phyloP scores from a whole-genome alignment of 345 rosid genomes.

The Bruguiera gymnorhiza region DNA sequence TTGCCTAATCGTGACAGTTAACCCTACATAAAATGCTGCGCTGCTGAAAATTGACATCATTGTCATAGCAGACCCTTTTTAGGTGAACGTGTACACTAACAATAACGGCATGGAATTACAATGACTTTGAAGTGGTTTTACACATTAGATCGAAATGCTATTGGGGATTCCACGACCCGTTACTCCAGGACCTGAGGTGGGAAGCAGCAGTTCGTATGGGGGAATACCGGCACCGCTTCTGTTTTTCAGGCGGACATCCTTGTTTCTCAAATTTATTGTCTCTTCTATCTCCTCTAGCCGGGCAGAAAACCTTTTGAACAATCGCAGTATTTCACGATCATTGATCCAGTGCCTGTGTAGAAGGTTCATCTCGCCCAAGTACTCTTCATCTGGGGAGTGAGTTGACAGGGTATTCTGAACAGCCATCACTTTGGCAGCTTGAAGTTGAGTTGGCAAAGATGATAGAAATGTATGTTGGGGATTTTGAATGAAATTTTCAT shows the following conservation, averaged over 20 bases:
- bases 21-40: background rate
- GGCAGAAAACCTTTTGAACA: slow-evolving; percentile 50
- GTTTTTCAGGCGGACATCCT: slow-evolving; percentile 51
- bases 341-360: slow-evolving; percentile 63
- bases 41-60: background rate
- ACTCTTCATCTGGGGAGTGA: slow-evolving; percentile 89
- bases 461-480: slow-evolving; percentile 68
- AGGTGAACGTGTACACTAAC: background rate
- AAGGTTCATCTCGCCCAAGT: slow-evolving; percentile 54
- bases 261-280: slow-evolving; percentile 55
- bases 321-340: slow-evolving; percentile 46
- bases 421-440: slow-evolving; percentile 96
- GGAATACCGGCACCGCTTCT: slow-evolving; percentile 92
- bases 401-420: slow-evolving; percentile 88
- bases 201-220: slow-evolving; percentile 78
- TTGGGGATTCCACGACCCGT: slow-evolving; percentile 95
- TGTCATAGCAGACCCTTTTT: background rate
- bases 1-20: background rate
- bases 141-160: slow-evolving; percentile 69
- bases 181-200: slow-evolving; percentile 79
- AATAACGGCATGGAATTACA: background rate
- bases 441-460: slow-evolving; percentile 78
- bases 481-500: slow-evolving; percentile 54
- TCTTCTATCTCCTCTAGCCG: slow-evolving; percentile 66
- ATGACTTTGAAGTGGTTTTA: background rate